Base-by-base conservation (phyloP, 345 rosid genomes). In the Acer negundo region DNA sequence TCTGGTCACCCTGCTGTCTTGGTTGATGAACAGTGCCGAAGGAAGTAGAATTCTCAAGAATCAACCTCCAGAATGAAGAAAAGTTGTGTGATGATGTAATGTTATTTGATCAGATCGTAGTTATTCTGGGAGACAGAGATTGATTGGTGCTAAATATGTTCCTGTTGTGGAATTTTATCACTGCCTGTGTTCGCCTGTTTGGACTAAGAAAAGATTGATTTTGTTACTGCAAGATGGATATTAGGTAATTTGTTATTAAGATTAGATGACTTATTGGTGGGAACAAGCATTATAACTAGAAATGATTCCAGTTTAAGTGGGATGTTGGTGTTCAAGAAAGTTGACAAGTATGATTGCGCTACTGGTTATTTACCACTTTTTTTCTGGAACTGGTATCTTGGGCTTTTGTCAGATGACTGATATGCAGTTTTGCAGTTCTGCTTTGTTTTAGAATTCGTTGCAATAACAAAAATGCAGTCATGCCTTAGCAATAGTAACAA, bases 391-490 rank as follows among this genome's bases (percentile, higher is more conserved):
- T 53, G 51, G 15, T 46, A 19, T 70, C 35, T 69, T 26, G 31
- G 83, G 74, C 74, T 59, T 70, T 74, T 78, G 35, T 76, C 73
- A 47, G 79, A 73, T 78, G 69, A 70, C 81, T 73, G 80, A 46
- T 24, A 66, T 79, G 58, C 69, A 69, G 72, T 65, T 71, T 40
- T 55, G 66, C 80, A 58, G 86, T 79, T 82, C 83, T 76, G 40
- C 78, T 75, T 77, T 71, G 71, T 73, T 78, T 74, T 77, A 76
- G 83, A 75, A 74, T 63, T 75, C 75, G 66, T 82, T 81, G 78
- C 78, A 59, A 81, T 75, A 76, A 73, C 81, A 76, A 79, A 81
- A 79, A 28, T 46, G 64, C 81, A 59, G 80, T 67, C 76, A 80
- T 77, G 78, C 74, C 64, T 81, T 79, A 64, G 55, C 63, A 55